phyloP scores from a whole-genome alignment of 2,329 filamentous ascomycete species.

The Periglandula ipomoeae region DNA sequence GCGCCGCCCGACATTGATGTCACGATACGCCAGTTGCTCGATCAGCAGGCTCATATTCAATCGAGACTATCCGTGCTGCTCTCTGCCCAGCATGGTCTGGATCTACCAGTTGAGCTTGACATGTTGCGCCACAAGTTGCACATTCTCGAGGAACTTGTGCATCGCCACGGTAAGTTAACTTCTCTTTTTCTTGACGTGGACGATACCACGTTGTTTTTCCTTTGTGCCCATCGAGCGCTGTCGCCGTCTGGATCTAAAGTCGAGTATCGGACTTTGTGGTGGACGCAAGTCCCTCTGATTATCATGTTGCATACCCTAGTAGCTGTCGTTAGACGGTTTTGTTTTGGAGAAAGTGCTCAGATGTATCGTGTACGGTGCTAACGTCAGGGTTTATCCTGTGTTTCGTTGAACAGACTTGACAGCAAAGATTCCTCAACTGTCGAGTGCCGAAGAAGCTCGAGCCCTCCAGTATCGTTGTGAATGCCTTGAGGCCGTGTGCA shows the following conservation, averaged over 20 bases:
- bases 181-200: conserved; percentile 1
- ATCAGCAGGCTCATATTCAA: conserved; percentile 45
- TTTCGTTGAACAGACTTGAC: conserved; percentile 15
- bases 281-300: too few species aligned
- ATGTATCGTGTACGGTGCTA: conserved; percentile 1
- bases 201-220: not conserved
- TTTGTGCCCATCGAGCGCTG: not conserved
- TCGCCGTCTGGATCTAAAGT: not conserved
- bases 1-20: conserved; percentile 19
- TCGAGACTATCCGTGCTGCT: conserved; percentile 39
- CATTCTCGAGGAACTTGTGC: conserved; percentile 37
- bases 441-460: conserved; percentile 48
- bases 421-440: conserved; percentile 33
- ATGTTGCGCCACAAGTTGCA: conserved; percentile 48
- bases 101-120: conserved; percentile 39
- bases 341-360: too few species aligned
- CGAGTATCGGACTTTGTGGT: not conserved
- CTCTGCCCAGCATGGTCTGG: conserved; percentile 36
- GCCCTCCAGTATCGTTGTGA: conserved; percentile 49
- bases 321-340: too few species aligned
- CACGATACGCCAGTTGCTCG: conserved; percentile 31
- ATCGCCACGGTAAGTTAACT: conserved; percentile 36
- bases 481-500: conserved; percentile 44
- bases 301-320: too few species aligned
- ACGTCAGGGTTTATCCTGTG: not conserved